Evolutionary conservation across 2,329 filamentous ascomycete genomes (phyloP).

Genomic region (Hymenoscyphus fructigenus): DNA sequence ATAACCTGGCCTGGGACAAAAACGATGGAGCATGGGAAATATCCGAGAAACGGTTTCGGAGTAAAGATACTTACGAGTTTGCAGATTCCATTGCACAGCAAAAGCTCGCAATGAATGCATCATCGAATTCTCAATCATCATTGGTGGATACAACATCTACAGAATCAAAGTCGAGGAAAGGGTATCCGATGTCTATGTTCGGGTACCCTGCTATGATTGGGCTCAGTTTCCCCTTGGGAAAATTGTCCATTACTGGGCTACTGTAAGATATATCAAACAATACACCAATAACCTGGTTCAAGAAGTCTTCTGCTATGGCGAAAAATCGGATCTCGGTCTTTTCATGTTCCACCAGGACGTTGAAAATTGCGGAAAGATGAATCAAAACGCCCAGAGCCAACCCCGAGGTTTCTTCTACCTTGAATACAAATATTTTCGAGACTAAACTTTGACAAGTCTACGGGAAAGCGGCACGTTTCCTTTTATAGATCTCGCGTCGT

Average conservation of each 20-base stretch:
- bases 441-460: slow-evolving; percentile 2
- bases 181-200: slow-evolving; percentile 13
- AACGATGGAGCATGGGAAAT: slow-evolving; percentile 24
- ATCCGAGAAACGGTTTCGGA: slow-evolving; percentile 19
- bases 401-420: slow-evolving; percentile 27
- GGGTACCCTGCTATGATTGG: slow-evolving; percentile 17
- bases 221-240: slow-evolving; percentile 23
- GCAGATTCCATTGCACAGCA: slow-evolving; percentile 17
- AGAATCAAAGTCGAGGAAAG: slow-evolving; percentile 24
- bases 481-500: neutral
- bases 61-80: slow-evolving; percentile 5
- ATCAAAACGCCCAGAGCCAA: slow-evolving; percentile 34
- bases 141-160: slow-evolving; percentile 7
- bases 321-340: slow-evolving; percentile 19
- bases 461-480: neutral
- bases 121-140: neutral
- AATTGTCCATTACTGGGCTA: slow-evolving; percentile 18
- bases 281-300: slow-evolving; percentile 21
- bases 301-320: slow-evolving; percentile 18
- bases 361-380: slow-evolving; percentile 35
- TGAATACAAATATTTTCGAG: slow-evolving; percentile 29
- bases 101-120: slow-evolving; percentile 23
- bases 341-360: slow-evolving; percentile 21
- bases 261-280: slow-evolving; percentile 17
- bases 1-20: slow-evolving; percentile 27